phyloP scores from a whole-genome alignment of 345 rosid species.

The Arabidopsis thaliana region TAIR10.1 NC_003076.8:25560501-25561000 shows the following conservation, averaged over 20 bases:
- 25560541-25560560: conserved; percentile 11
- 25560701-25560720: background rate
- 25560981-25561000: background rate
- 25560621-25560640: conserved; percentile 14
- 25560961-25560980: conserved; percentile 12
- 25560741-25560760: conserved; percentile 13
- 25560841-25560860: background rate
- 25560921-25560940: background rate
- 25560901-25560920: background rate
- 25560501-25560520: background rate
- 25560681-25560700: background rate
- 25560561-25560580: conserved; percentile 8
- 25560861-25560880: background rate
- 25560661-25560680: conserved; percentile 31
- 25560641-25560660: conserved; percentile 29
- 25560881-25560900: conserved; percentile 15
- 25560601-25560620: conserved; percentile 14
- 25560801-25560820: background rate
- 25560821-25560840: background rate
- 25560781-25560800: background rate
- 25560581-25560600: conserved; percentile 19
- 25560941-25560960: conserved; percentile 1
- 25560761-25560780: background rate
- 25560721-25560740: conserved; percentile 2
- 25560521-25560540: conserved; percentile 5